Conservation (phyloP, 164 flowering plant species). For the Echeveria elegans region DNA sequence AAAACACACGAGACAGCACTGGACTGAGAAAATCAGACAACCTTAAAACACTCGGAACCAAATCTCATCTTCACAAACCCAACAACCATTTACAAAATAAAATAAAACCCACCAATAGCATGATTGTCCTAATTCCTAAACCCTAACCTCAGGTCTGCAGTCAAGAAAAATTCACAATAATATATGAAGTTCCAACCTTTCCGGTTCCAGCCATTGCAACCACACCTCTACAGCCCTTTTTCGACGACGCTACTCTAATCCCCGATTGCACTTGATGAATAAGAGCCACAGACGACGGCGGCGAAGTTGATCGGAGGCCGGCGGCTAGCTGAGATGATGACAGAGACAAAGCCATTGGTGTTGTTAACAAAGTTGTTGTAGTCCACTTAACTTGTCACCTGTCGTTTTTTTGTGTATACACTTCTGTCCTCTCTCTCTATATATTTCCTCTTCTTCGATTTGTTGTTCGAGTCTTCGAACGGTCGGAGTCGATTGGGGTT, state of each 20-base stretch:
- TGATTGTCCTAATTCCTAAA: no score
- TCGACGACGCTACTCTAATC: constrained; percentile 34
- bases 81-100: not conserved
- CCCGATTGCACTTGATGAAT: constrained; percentile 26
- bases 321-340: constrained; percentile 23
- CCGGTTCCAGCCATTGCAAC: constrained; percentile 87
- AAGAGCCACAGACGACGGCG: constrained; percentile 6
- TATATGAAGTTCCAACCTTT: constrained; percentile 34
- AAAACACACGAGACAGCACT: not conserved
- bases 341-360: constrained; percentile 35
- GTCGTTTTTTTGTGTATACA: not conserved
- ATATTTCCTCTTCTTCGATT: no score
- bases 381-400: not conserved
- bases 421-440: not conserved
- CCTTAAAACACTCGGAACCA: not conserved
- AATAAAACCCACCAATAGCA: not conserved
- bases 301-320: constrained; percentile 11
- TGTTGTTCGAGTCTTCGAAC: not conserved
- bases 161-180: not conserved
- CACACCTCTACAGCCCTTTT: constrained; percentile 34
- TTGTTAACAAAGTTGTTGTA: not conserved
- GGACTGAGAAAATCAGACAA: not conserved
- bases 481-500: constrained; percentile 5
- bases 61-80: not conserved
- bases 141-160: not conserved